phyloP scores from a whole-genome alignment of 257 asterid species.

The Avicennia marina region DNA sequence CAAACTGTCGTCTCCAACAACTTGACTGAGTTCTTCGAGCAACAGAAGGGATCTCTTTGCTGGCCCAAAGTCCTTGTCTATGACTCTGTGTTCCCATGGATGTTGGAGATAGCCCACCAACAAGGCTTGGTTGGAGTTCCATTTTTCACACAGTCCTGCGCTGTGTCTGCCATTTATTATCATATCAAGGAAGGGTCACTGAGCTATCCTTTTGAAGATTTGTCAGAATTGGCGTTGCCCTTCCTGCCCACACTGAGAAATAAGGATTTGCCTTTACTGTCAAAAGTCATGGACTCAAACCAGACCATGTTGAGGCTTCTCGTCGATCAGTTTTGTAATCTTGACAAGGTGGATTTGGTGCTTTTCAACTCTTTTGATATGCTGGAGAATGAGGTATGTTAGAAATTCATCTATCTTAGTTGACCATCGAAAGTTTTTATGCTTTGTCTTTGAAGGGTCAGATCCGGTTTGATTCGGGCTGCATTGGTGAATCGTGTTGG shows the following conservation, averaged over 20 bases:
- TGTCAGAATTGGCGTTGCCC: conserved; percentile 22
- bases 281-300: conserved; percentile 1
- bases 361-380: conserved; percentile 38
- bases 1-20: conserved; percentile 4
- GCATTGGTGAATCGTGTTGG: too few relatives aligned
- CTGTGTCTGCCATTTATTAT: conserved; percentile 31
- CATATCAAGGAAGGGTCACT: conserved; percentile 27
- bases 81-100: conserved; percentile 33
- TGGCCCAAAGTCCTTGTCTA: too few relatives aligned
- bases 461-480: too few relatives aligned
- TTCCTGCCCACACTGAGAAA: conserved; percentile 29
- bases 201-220: conserved; percentile 24
- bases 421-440: too few relatives aligned
- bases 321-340: conserved; percentile 22
- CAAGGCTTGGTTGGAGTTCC: conserved; percentile 26
- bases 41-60: too few relatives aligned
- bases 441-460: too few relatives aligned
- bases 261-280: conserved; percentile 34
- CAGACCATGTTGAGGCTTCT: neutral
- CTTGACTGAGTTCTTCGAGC: too few relatives aligned
- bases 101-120: conserved; percentile 27
- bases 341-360: conserved; percentile 30
- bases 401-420: too few relatives aligned
- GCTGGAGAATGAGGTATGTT: conserved; percentile 32
- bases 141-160: conserved; percentile 43